Conservation (phyloP, 2,329 filamentous ascomycete species). For the Claviceps pazoutovae region DNA sequence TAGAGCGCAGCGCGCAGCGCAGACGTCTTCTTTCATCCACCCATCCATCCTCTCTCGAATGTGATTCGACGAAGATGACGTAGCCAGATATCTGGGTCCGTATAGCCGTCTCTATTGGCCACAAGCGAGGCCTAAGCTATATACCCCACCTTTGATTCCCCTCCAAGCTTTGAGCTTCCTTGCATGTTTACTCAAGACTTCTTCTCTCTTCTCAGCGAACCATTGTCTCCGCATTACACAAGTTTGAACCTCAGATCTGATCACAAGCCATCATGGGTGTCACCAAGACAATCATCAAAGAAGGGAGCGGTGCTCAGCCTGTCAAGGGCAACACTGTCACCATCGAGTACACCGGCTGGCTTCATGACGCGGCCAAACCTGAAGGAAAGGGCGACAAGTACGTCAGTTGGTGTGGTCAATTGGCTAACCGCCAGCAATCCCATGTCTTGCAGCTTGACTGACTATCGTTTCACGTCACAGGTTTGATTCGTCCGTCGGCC, state of each 20-base stretch:
- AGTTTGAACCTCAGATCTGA: not conserved
- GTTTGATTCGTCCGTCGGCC: slow-evolving; percentile 76
- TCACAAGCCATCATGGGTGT: slow-evolving; percentile 51
- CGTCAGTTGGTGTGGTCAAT: slow-evolving; percentile 16
- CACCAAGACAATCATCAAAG: slow-evolving; percentile 46
- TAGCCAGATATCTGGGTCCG: not conserved
- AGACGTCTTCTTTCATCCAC: not conserved
- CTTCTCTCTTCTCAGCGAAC: not conserved
- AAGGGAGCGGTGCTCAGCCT: slow-evolving; percentile 52
- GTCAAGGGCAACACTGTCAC: slow-evolving; percentile 56
- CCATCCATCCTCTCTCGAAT: not conserved
- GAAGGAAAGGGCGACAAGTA: slow-evolving; percentile 60
- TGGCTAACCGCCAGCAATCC: not conserved
- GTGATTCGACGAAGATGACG: not conserved
- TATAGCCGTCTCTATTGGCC: slow-evolving; percentile 1
- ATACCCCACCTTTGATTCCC: not conserved
- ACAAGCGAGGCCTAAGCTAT: not conserved
- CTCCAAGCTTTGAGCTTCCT: slow-evolving; percentile 1
- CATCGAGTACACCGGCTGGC: slow-evolving; percentile 84
- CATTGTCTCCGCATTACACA: not conserved
- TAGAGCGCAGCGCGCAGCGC: not conserved
- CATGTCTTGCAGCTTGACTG: not conserved
- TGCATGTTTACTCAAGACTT: not conserved
- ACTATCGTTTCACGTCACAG: slow-evolving; percentile 28
- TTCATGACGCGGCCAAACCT: slow-evolving; percentile 51